Base-by-base conservation (phyloP, 2,329 filamentous ascomycete genomes). In the Xylariaceae sp. region DNA sequence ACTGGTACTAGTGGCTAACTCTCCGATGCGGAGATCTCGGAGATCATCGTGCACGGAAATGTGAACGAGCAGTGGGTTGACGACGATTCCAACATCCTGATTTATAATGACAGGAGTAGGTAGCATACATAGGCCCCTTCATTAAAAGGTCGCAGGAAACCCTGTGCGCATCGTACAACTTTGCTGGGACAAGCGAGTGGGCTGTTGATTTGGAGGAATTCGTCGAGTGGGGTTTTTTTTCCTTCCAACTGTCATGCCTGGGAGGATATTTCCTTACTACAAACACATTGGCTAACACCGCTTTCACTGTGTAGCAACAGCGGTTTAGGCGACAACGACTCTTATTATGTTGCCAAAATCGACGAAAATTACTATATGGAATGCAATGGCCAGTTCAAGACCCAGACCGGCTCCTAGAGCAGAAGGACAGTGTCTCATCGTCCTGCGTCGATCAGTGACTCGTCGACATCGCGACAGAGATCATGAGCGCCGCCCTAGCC, bases 1-100 rank as follows among this genome's bases (percentile, higher is more conserved):
- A 78, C 74, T 1, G 55, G 50, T 4, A 73, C 70, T 0, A 58
- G 54, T 0, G 75, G 75, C 2, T 75, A 75, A 48, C 67, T 77
- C 5, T 60, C 73, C 2, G 61, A 75, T 41, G 67, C 69, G 2
- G 75, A 77, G 63, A 73, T 77, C 39, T 7, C 59, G 2, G 63
- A 69, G 7, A 70, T 75, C 57, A 61, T 65, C 20, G 32, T 40
- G 9, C 6, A 23, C 23, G 42, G 58, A 13, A 33, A 33, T n/a
- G 46, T 53, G 27, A 40, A 53, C 41, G 40, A 53, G 26, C 37
- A 33, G 35, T 61, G 47, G 42, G 24, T 43, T 50, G 55, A 61
- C 40, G 53, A 35, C 24, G 55, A 58, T 24, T 57, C 56, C 13
- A 57, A 63, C 30, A 59, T 63, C 18, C 20, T 64, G 7, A 51